A percentile compares a stretch with the other conserved stretches of the same genome.
Conservation (phyloP, 176 grass and related monocot species). For the Alloteropsis semialata region DNA sequence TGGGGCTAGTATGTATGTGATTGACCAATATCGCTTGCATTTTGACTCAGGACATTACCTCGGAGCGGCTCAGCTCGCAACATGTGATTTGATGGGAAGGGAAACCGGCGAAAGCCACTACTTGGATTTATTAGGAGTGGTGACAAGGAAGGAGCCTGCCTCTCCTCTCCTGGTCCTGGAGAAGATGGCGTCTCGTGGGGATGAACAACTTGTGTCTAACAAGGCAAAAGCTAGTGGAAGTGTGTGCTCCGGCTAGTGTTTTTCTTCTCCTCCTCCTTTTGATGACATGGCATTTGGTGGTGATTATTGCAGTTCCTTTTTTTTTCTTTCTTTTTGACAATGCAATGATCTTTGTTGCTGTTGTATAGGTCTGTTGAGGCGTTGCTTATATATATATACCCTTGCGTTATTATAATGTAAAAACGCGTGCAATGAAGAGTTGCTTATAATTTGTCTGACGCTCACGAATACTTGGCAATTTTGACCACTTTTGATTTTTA, state of each 20-base stretch:
- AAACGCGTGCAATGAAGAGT: neutral
- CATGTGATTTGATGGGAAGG: constrained; percentile 25
- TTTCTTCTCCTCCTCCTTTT: neutral
- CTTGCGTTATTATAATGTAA: neutral
- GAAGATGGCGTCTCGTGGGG: constrained; percentile 30
- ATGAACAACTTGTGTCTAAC: constrained; percentile 14
- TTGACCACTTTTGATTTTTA: too few relatives aligned
- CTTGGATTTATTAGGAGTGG: neutral
- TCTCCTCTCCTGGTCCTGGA: neutral
- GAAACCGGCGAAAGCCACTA: neutral
- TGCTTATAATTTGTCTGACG: neutral
- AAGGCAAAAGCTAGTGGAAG: constrained; percentile 31
- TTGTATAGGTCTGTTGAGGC: constrained; percentile 41
- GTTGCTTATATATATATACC: too few relatives aligned
- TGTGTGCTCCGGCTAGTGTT: neutral
- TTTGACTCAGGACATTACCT: constrained; percentile 36
- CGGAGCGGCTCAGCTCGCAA: constrained; percentile 50
- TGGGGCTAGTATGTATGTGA: neutral
- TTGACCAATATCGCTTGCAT: neutral
- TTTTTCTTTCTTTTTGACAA: neutral
- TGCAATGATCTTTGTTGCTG: constrained; percentile 22
- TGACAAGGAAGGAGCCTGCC: constrained; percentile 6
- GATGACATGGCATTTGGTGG: neutral
- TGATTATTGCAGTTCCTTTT: neutral
- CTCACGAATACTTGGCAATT: too few relatives aligned